Conservation (phyloP, 371 early-diverging fungal genomes). For the Mucor circinelloides region DNA sequence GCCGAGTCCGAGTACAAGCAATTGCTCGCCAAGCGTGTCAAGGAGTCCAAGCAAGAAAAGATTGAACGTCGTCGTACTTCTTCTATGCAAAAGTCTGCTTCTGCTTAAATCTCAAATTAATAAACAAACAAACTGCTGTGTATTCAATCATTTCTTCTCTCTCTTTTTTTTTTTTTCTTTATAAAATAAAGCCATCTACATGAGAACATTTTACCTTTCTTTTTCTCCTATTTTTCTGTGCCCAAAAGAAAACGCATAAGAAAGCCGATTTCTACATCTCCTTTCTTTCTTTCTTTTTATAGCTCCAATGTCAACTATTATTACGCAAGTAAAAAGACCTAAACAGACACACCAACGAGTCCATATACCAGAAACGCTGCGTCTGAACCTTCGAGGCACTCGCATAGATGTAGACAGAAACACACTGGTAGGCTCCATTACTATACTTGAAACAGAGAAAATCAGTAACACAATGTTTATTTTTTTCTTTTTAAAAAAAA, state of each 20-base stretch:
- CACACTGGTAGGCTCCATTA: neutral
- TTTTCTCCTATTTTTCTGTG: neutral
- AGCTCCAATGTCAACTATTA: neutral
- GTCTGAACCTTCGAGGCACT: neutral
- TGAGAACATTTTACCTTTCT: neutral
- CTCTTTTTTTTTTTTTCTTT: neutral
- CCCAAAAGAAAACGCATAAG: neutral
- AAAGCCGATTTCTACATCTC: neutral
- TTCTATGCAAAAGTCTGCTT: too few species aligned
- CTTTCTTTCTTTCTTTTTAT: neutral
- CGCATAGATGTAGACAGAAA: neutral
- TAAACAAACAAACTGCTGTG: neutral
- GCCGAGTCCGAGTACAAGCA: constrained; percentile 93
- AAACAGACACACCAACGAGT: neutral
- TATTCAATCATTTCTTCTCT: neutral
- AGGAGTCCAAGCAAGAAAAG: constrained; percentile 85
- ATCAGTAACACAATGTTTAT: neutral
- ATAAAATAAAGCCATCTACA: neutral
- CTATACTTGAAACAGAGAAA: neutral
- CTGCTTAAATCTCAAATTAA: constrained; percentile 32
- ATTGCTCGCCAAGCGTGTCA: constrained; percentile 90
- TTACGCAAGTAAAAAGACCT: neutral
- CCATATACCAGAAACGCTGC: neutral
- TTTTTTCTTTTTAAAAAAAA: too few species aligned
- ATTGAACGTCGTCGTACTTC: constrained; percentile 64